phyloP scores from a whole-genome alignment of 768 basidiomycete species.

The Hericium coralloides region DNA sequence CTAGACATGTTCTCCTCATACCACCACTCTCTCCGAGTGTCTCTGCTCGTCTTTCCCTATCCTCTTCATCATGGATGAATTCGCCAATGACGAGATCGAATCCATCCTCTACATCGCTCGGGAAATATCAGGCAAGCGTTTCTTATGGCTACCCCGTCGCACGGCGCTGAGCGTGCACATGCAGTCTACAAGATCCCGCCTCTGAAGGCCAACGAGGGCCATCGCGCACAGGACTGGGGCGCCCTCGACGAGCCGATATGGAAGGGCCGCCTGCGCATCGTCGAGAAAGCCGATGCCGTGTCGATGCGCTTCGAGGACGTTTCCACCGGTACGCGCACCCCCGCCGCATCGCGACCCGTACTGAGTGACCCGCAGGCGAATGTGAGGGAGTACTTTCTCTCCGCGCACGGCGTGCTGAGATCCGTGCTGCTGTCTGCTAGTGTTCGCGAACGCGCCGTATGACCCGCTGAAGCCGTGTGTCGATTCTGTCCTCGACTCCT shows the following conservation, averaged over 20 bases:
- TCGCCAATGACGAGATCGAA: conserved; percentile 70
- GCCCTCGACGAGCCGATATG: conserved; percentile 76
- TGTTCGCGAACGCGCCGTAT: conserved; percentile 84
- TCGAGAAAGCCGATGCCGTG: conserved; percentile 65
- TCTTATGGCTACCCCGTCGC: conserved; percentile 2
- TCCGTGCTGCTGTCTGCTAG: conserved; percentile 30
- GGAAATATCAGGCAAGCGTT: conserved; percentile 71
- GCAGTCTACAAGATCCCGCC: conserved; percentile 89
- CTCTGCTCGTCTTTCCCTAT: neutral
- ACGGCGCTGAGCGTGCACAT: conserved; percentile 9
- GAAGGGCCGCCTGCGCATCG: conserved; percentile 84
- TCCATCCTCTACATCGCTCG: conserved; percentile 85
- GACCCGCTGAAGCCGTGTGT: conserved; percentile 71
- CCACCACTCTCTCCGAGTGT: neutral
- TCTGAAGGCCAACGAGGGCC: conserved; percentile 77
- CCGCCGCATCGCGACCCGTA: neutral
- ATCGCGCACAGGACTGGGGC: conserved; percentile 91
- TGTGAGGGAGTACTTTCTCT: conserved; percentile 35
- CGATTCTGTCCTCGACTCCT: conserved; percentile 94
- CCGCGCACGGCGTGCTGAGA: conserved; percentile 1
- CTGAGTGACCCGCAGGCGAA: conserved; percentile 40
- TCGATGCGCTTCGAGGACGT: conserved; percentile 74
- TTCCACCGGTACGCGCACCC: conserved; percentile 51
- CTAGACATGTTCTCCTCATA: neutral
- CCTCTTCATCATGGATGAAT: conserved; percentile 35